A percentile compares a stretch with the other conserved stretches of the same genome.
These are phyloP conservation scores for Ambrosiella xylebori DNA, from an alignment of 2,329 filamentous ascomycete genomes.

Conservation along the genomic window DNA sequence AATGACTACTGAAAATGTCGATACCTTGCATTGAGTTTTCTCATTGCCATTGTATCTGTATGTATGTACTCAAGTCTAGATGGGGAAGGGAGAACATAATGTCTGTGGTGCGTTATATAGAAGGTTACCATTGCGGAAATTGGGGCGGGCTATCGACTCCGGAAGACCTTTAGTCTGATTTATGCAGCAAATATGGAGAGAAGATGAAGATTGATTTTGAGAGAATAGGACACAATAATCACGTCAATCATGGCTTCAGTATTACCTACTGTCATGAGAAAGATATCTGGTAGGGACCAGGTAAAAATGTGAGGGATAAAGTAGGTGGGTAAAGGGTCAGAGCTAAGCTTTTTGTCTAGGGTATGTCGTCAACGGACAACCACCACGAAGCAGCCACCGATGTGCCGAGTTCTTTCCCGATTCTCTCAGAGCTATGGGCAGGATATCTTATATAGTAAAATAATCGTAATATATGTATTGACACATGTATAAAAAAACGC, in stretches of 20 bases:
- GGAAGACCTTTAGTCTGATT: no score
- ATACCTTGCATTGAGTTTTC: conserved; percentile 2
- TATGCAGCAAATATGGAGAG: no score
- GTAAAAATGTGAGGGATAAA: neutral
- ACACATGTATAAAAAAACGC: no score
- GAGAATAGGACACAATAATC: neutral
- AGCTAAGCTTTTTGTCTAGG: neutral
- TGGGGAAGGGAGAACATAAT: neutral
- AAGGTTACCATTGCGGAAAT: no score
- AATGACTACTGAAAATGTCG: neutral
- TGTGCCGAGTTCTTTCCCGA: conserved; percentile 6
- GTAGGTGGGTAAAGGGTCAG: neutral
- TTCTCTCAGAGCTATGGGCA: neutral
- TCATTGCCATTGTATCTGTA: neutral
- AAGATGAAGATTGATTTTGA: neutral
- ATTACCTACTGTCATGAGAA: neutral
- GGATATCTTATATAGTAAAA: neutral
- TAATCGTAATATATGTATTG: no score
- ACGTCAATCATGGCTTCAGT: neutral
- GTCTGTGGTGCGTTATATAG: neutral
- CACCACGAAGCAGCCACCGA: neutral
- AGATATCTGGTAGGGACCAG: neutral
- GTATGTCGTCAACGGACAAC: neutral
- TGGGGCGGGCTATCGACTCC: no score
- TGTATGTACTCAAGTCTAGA: neutral